Percentiles rank a stretch among this genome's conserved stretches.
phyloP scores from a whole-genome alignment of 371 early-diverging fungal species.

The Fennellomyces sp. region DNA sequence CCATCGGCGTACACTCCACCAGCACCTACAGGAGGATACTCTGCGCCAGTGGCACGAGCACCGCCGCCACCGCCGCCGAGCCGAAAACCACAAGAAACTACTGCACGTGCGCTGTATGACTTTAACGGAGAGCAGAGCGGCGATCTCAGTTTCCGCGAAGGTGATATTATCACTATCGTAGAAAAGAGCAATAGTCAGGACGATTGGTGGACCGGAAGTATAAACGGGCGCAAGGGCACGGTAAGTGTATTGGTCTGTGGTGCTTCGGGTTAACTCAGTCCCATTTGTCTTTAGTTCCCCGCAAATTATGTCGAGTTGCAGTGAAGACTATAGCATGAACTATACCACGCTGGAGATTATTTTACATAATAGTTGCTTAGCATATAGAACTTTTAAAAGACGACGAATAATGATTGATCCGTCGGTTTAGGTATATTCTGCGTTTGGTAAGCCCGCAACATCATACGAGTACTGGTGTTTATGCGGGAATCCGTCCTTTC shows the following conservation, averaged over 20 bases:
- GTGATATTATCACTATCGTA: constrained; percentile 73
- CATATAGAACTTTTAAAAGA: too few relatives aligned
- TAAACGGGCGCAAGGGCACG: constrained; percentile 63
- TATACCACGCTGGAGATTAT: neutral
- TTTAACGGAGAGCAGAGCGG: constrained; percentile 70
- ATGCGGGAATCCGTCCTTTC: neutral
- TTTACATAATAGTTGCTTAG: too few relatives aligned
- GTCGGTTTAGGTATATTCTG: neutral
- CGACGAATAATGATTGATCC: too few relatives aligned
- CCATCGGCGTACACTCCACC: neutral
- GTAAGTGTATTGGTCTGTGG: constrained; percentile 32
- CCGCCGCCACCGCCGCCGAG: constrained; percentile 39
- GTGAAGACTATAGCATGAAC: too few relatives aligned
- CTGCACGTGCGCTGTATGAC: constrained; percentile 72
- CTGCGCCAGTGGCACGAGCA: constrained; percentile 9
- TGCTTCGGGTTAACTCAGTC: neutral
- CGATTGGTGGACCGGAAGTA: constrained; percentile 84
- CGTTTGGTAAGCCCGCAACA: neutral
- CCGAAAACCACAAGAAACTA: constrained; percentile 31
- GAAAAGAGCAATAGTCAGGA: constrained; percentile 65
- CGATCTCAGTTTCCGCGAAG: constrained; percentile 74
- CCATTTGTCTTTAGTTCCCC: constrained; percentile 60
- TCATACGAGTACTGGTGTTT: neutral
- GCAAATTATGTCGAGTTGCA: constrained; percentile 77
- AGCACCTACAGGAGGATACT: neutral